These are phyloP conservation scores for Cryptococcus deneoformans DNA, from an alignment of 1,284 basidiomycete genomes.

Conservation along the genomic window DNA sequence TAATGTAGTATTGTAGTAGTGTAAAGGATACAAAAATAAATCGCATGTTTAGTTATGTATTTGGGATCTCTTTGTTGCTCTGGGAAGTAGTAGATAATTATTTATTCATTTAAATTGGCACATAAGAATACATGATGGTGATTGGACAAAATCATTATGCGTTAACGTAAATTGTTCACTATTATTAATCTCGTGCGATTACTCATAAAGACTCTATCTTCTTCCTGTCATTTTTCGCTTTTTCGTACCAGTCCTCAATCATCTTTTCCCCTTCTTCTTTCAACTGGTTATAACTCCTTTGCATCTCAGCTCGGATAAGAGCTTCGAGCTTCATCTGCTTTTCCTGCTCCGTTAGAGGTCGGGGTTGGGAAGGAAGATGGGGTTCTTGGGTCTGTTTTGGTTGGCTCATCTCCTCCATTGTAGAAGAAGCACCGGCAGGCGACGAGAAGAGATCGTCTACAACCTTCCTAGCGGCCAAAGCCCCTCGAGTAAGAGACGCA, in stretches of 20 bases:
- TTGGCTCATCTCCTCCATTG: background rate
- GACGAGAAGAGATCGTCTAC: conserved; percentile 28
- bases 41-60: no score
- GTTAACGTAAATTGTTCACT: no score
- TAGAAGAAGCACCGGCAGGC: background rate
- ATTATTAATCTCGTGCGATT: no score
- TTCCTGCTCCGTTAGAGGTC: conserved; percentile 26
- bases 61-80: no score
- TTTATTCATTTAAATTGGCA: no score
- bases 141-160: no score
- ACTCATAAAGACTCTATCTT: conserved; percentile 21
- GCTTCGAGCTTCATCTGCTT: conserved; percentile 39
- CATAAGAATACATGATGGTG: no score
- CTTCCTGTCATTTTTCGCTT: conserved; percentile 23
- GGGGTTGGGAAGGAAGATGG: background rate
- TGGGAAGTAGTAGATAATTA: no score
- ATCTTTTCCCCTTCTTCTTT: conserved; percentile 32
- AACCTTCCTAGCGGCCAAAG: conserved; percentile 29
- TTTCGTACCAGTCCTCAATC: conserved; percentile 31
- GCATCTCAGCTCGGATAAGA: conserved; percentile 32
- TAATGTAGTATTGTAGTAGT: no score
- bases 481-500: conserved; percentile 21
- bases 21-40: no score
- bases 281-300: conserved; percentile 24
- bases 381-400: background rate